Conservation (phyloP, 2,329 filamentous ascomycete genomes). For the Pyrenophora graminea region DNA sequence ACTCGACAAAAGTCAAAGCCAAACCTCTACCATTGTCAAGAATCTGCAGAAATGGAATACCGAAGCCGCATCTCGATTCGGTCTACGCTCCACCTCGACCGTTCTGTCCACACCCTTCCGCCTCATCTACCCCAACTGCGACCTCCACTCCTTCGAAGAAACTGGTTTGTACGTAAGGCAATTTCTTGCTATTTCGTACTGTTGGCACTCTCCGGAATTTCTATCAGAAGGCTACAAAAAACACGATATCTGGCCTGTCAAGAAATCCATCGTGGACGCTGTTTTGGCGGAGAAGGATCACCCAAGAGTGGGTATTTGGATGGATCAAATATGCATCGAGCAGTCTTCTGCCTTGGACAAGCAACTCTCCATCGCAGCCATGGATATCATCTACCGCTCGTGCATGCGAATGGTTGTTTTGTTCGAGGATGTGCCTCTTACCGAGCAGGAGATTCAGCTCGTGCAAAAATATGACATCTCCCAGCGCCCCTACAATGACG, state of each 20-base stretch:
- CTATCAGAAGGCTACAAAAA: constrained; percentile 7
- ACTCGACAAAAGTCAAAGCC: not conserved
- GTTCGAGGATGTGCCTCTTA: constrained; percentile 15
- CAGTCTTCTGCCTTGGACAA: constrained; percentile 8
- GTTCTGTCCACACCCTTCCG: constrained; percentile 18
- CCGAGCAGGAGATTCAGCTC: constrained; percentile 5
- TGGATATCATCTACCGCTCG: constrained; percentile 20
- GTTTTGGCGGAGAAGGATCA: constrained; percentile 17
- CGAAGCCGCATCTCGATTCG: not conserved
- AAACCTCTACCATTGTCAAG: constrained; percentile 1
- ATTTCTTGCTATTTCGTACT: constrained; percentile 20
- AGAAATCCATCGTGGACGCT: constrained; percentile 15
- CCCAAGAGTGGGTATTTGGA: constrained; percentile 20
- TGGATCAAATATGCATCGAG: constrained; percentile 22
- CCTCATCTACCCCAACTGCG: constrained; percentile 9
- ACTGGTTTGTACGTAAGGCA: constrained; percentile 11
- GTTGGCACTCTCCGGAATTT: constrained; percentile 16
- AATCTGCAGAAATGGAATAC: constrained; percentile 11
- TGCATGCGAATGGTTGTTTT: constrained; percentile 14
- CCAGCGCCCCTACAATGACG: not conserved
- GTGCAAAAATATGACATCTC: constrained; percentile 6
- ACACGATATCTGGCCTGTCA: constrained; percentile 17
- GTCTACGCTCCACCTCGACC: constrained; percentile 1
- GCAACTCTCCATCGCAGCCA: constrained; percentile 14
- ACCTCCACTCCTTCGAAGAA: constrained; percentile 4